Evolutionary conservation across 2,329 filamentous ascomycete genomes (phyloP), one percentile per base, ranked within the genome.

Genomic region (Beauveria medogensis): DNA sequence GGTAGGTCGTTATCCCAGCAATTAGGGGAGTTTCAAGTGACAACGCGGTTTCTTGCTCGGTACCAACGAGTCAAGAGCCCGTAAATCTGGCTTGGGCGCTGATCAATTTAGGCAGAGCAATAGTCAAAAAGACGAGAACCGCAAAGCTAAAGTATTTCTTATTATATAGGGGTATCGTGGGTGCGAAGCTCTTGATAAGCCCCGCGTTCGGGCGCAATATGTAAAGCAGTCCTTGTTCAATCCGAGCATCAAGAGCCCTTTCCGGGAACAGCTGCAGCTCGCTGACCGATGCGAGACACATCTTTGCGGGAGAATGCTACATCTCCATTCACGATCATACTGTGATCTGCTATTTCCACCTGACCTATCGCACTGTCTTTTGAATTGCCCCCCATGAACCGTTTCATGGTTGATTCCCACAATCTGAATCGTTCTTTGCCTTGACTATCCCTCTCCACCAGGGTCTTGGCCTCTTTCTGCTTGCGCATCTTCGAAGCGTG

Each of bases 261-360:
- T 16, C 56, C 56, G n/a, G 56, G 56, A 30, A 59, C 47, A 3
- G 56, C n/a, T 14, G 65, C 63, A 14, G 71, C 67, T 61, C 78
- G 75, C 64, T 78, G 78, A 9, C 75, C 76, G n/a, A 74, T 67
- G 34, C 80, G 76, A 3, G 79, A 77, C 10, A 82, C 69, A 63
- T 83, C 81, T 64, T 81, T 81, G 46, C 84, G 79, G 48, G 79
- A 74, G 63, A 81, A 83, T 10, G 73, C 71, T 57, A 75, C 75
- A 28, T 83, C 80, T 2, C 82, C 78, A 64, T 87, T 85, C 40
- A 87, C 84, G 69, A 87, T 83, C 76, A 86, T 85, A 68, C 83
- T 86, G 65, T 84, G 79, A 62, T 87, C 84, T 2, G 83, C 82
- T 66, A 82, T 82, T 65, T 86, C 82, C 20, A 75, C 70, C 47